Conservation (phyloP, 1,284 basidiomycete genomes). For the Phlebopus sp. region DNA sequence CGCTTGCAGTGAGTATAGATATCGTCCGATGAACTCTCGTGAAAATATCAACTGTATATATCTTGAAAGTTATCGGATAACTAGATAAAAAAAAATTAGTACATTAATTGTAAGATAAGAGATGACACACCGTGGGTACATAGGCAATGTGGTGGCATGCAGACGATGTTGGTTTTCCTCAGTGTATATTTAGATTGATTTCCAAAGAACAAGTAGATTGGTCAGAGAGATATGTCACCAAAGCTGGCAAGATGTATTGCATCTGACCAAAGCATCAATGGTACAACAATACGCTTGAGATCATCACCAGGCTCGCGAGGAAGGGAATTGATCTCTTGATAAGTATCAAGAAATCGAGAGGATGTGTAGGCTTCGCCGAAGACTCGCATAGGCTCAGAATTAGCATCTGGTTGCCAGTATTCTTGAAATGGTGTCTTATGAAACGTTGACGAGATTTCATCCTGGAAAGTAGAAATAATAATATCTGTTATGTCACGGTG, state of each 20-base stretch:
- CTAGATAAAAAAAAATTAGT: neutral
- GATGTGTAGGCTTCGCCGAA: too few species aligned
- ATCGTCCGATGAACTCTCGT: neutral
- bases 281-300: conserved; percentile 24
- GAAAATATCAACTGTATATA: neutral
- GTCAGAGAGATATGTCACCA: conserved; percentile 36
- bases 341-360: too few species aligned
- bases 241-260: conserved; percentile 37
- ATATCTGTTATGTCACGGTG: too few species aligned
- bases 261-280: conserved; percentile 38
- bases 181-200: conserved; percentile 37
- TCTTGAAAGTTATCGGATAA: conserved; percentile 12
- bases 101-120: neutral
- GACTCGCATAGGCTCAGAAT: too few species aligned
- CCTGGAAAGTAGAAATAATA: too few species aligned
- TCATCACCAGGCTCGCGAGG: conserved; percentile 4
- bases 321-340: too few species aligned
- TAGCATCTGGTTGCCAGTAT: too few species aligned
- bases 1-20: conserved; percentile 15
- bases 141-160: conserved; percentile 31
- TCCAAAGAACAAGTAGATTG: conserved; percentile 36
- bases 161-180: too few species aligned
- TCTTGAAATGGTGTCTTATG: too few species aligned
- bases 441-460: too few species aligned
- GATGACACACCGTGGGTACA: conserved; percentile 27